These are phyloP conservation scores for Magnaporthales sp. DNA, from an alignment of 2,329 filamentous ascomycete genomes.

Conservation along the genomic window DNA sequence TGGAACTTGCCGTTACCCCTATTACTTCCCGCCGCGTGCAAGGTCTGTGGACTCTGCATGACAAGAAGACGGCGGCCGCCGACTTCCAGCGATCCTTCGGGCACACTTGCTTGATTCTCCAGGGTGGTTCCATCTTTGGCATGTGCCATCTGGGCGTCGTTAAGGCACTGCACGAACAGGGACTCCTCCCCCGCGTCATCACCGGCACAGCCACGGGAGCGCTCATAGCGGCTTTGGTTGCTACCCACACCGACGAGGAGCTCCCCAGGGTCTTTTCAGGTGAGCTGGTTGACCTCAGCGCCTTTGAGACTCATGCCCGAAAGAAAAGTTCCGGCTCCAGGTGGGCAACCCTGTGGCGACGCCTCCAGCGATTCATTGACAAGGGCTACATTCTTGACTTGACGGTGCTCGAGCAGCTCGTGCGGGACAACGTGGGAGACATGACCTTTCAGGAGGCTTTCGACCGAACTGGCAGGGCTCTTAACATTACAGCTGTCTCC, in stretches of 20 bases:
- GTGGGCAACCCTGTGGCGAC: constrained; percentile 54
- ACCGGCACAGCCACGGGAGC: constrained; percentile 87
- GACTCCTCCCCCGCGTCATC: constrained; percentile 80
- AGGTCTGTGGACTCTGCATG: background rate
- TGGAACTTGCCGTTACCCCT: background rate
- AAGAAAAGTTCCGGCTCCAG: constrained; percentile 11
- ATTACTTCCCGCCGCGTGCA: background rate
- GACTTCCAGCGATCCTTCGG: constrained; percentile 86
- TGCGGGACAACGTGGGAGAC: constrained; percentile 78
- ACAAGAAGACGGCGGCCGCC: constrained; percentile 38
- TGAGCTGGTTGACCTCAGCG: constrained; percentile 72
- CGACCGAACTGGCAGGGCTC: constrained; percentile 69
- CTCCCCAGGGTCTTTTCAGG: constrained; percentile 68
- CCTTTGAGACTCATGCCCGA: constrained; percentile 44
- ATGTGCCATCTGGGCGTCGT: constrained; percentile 86
- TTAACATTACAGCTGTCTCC: constrained; percentile 87
- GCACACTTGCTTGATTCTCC: constrained; percentile 73
- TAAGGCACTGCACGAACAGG: constrained; percentile 73
- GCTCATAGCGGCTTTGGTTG: constrained; percentile 79
- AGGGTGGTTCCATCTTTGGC: constrained; percentile 87
- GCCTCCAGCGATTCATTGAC: constrained; percentile 58
- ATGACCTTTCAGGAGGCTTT: constrained; percentile 92
- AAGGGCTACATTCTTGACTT: constrained; percentile 83
- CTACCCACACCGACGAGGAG: constrained; percentile 80
- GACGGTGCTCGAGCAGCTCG: constrained; percentile 71